Percentiles rank a stretch among this genome's conserved stretches.
These are phyloP conservation scores for Beauveria sp. DNA, from an alignment of 2,329 filamentous ascomycete genomes.

Conservation along the genomic window DNA sequence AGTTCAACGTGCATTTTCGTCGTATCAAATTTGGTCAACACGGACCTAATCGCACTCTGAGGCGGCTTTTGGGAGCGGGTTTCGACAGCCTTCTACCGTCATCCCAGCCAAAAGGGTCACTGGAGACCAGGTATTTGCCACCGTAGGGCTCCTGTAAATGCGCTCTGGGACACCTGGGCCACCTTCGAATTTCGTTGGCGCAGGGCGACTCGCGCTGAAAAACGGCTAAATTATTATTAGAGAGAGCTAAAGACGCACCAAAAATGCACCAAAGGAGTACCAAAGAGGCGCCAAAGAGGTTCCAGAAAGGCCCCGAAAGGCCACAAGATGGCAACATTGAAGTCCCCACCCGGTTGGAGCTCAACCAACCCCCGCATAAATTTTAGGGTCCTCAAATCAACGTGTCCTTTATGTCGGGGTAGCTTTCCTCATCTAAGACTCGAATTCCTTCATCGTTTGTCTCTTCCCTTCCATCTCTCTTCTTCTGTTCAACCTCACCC, in stretches of 20 bases:
- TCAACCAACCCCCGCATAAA: slow-evolving; percentile 10
- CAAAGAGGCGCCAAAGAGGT: no score
- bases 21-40: background rate
- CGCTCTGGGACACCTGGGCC: no score
- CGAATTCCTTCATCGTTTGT: background rate
- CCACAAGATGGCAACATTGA: background rate
- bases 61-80: background rate
- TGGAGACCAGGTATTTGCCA: background rate
- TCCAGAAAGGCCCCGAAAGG: background rate
- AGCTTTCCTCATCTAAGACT: slow-evolving; percentile 8
- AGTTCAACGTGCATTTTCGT: background rate
- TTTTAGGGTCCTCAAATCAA: slow-evolving; percentile 12
- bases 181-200: no score
- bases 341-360: background rate
- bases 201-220: background rate
- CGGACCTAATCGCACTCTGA: background rate
- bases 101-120: background rate
- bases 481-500: slow-evolving; percentile 4
- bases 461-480: background rate
- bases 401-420: slow-evolving; percentile 10
- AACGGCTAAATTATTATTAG: background rate
- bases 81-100: background rate
- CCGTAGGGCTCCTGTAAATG: background rate
- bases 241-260: no score
- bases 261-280: no score